phyloP scores from a whole-genome alignment of 179 eudicot species.

The Patellifolia procumbens region DNA sequence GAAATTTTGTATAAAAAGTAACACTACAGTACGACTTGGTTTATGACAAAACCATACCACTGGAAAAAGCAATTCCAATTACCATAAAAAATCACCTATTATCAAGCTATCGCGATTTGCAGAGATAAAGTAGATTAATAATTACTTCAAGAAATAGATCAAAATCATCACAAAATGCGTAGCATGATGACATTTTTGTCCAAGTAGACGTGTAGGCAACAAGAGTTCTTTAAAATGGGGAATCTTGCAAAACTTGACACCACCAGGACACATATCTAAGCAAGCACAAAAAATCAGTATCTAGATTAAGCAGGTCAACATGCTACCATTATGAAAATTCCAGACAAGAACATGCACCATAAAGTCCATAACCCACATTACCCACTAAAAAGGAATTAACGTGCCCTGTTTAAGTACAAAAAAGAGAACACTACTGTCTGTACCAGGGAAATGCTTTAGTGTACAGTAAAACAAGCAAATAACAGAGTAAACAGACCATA shows the following conservation, averaged over 20 bases:
- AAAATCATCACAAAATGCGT: neutral
- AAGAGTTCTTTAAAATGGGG: neutral
- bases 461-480: neutral
- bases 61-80: neutral
- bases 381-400: neutral
- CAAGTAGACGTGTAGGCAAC: neutral
- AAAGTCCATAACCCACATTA: neutral
- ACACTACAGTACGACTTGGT: neutral
- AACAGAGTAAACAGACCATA: neutral
- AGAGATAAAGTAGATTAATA: neutral
- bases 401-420: neutral
- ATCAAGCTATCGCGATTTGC: neutral
- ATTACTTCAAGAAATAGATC: neutral
- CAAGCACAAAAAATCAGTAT: too few species aligned
- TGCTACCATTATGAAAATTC: neutral
- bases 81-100: neutral
- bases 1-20: neutral
- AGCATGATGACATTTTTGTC: neutral
- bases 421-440: neutral
- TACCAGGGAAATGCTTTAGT: neutral
- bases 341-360: neutral
- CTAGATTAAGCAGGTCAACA: neutral
- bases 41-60: neutral
- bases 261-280: neutral
- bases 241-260: neutral